Evolutionary conservation across 2,329 filamentous ascomycete genomes (phyloP).

Genomic region (Aureobasidium sp.): DNA sequence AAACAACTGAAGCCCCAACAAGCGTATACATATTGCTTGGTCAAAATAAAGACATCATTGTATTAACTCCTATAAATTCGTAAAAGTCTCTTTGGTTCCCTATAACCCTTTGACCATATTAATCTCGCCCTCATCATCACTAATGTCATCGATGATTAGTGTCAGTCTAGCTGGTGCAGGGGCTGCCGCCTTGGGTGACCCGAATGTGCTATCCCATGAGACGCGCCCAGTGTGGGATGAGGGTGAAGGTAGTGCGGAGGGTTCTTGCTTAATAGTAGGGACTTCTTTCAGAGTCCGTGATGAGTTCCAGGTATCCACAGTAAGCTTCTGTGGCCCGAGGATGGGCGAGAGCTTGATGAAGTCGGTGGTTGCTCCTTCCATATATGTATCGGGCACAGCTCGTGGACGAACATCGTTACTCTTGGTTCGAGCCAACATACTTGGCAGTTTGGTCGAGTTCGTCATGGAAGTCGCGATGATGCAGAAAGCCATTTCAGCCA

Average conservation of each 20-base stretch:
- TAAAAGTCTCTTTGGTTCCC: neutral
- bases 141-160: conserved; percentile 6
- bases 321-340: neutral
- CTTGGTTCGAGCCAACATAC: neutral
- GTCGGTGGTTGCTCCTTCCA: neutral
- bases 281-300: neutral
- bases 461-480: conserved; percentile 6
- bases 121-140: neutral
- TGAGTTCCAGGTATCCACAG: neutral
- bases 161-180: neutral
- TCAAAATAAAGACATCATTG: neutral
- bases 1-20: neutral
- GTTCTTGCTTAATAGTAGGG: neutral
- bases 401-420: neutral
- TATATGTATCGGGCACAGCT: neutral
- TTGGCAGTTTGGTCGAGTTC: neutral
- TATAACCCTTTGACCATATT: neutral
- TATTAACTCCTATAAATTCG: neutral
- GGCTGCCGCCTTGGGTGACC: neutral
- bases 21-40: neutral
- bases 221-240: neutral
- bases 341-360: conserved; percentile 4
- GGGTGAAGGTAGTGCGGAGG: neutral
- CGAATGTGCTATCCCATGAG: conserved; percentile 1
- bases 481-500: conserved; percentile 26